phyloP scores from a whole-genome alignment of 768 basidiomycete genomes.

The Kondoa malvinella region DNA sequence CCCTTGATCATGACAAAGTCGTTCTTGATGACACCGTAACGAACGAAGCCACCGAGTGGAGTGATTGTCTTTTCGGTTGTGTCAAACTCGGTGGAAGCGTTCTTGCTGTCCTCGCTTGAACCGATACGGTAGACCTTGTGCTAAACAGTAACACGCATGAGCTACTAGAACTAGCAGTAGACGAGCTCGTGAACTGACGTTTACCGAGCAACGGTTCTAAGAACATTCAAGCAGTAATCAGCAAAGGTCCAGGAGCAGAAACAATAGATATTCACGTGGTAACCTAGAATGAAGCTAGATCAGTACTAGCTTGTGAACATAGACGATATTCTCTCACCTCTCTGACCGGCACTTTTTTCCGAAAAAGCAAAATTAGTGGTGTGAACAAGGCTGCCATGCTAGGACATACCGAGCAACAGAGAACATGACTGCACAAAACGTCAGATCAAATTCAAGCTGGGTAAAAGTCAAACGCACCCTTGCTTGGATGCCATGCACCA shows the following conservation, averaged over 20 bases:
- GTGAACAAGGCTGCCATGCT: too few species aligned
- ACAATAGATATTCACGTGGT: too few species aligned
- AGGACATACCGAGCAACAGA: too few species aligned
- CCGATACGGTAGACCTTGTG: conserved; percentile 98
- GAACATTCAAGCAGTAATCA: too few species aligned
- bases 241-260: too few species aligned
- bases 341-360: too few species aligned
- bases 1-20: conserved; percentile 88
- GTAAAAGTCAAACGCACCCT: conserved; percentile 42
- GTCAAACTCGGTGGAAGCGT: conserved; percentile 87
- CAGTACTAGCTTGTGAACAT: too few species aligned
- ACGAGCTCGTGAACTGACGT: conserved; percentile 32
- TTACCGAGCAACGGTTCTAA: conserved; percentile 73
- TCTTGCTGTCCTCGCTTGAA: conserved; percentile 53
- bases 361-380: too few species aligned
- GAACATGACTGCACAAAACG: conserved; percentile 28
- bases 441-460: neutral
- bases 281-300: too few species aligned
- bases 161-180: neutral
- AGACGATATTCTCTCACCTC: too few species aligned
- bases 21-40: conserved; percentile 97
- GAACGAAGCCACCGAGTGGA: conserved; percentile 97
- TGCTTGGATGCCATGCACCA: conserved; percentile 94
- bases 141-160: neutral
- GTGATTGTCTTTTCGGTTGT: conserved; percentile 71